These are phyloP conservation scores for Cytospora schulzeri DNA, from an alignment of 2,329 filamentous ascomycete species.

Conservation along the genomic window DNA sequence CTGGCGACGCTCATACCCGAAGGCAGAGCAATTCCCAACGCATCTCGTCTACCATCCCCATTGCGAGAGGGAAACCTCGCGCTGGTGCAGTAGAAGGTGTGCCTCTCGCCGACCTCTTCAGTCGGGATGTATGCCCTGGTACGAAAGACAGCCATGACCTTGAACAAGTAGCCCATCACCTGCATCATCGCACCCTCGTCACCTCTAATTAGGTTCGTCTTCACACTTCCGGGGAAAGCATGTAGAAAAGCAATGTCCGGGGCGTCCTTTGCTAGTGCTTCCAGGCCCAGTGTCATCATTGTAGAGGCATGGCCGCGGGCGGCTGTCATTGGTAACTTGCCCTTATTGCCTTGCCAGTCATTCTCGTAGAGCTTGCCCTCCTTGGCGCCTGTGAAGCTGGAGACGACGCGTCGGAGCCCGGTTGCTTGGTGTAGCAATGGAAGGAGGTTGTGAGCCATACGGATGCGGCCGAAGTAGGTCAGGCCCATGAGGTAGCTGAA, in stretches of 20 bases:
- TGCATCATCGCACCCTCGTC: slow-evolving; percentile 30
- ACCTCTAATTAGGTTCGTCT: slow-evolving; percentile 35
- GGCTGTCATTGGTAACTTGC: slow-evolving; percentile 40
- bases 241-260: slow-evolving; percentile 47
- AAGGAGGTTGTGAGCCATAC: slow-evolving; percentile 59
- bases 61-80: slow-evolving; percentile 35
- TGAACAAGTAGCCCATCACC: slow-evolving; percentile 34
- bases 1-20: slow-evolving; percentile 33
- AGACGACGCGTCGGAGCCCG: slow-evolving; percentile 54
- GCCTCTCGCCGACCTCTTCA: slow-evolving; percentile 43
- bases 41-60: slow-evolving; percentile 29
- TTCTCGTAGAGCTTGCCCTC: slow-evolving; percentile 52
- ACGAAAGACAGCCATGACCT: slow-evolving; percentile 30
- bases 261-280: slow-evolving; percentile 49
- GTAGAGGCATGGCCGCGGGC: slow-evolving; percentile 49
- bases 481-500: slow-evolving; percentile 55
- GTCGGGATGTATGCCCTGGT: not conserved
- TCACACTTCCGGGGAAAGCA: slow-evolving; percentile 42
- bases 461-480: slow-evolving; percentile 59
- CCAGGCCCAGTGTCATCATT: slow-evolving; percentile 52
- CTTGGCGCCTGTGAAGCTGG: slow-evolving; percentile 54
- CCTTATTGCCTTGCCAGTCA: slow-evolving; percentile 45
- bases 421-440: slow-evolving; percentile 53
- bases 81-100: slow-evolving; percentile 42
- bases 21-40: slow-evolving; percentile 32